These are phyloP conservation scores for Funneliformis caledonium DNA, from an alignment of 371 early-diverging fungal species.

Conservation along the genomic window DNA sequence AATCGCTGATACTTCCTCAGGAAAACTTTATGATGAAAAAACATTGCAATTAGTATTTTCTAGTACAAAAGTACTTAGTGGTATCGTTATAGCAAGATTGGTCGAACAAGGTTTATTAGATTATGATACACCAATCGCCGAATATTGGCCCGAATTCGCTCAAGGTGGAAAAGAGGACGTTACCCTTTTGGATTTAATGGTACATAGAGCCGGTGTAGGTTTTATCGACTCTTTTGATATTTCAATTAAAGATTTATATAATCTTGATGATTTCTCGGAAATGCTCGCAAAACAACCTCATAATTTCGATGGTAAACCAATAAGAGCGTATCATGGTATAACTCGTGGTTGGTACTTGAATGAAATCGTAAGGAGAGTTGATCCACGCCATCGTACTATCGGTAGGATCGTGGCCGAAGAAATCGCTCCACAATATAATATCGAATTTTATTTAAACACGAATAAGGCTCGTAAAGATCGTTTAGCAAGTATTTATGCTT, in stretches of 20 bases:
- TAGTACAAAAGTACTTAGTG: conserved; percentile 57
- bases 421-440: conserved; percentile 49
- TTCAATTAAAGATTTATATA: conserved; percentile 44
- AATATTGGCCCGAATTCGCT: conserved; percentile 82
- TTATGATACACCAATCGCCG: conserved; percentile 59
- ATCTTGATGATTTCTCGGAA: conserved; percentile 46
- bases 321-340: conserved; percentile 66
- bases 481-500: conserved; percentile 51
- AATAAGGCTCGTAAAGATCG: conserved; percentile 43
- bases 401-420: conserved; percentile 63
- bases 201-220: conserved; percentile 68
- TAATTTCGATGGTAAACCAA: conserved; percentile 58
- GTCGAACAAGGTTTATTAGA: conserved; percentile 63
- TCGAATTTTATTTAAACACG: conserved; percentile 62
- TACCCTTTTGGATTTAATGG: conserved; percentile 64
- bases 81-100: conserved; percentile 60
- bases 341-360: conserved; percentile 77
- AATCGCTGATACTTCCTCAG: conserved; percentile 54
- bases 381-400: conserved; percentile 59
- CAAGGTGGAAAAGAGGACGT: conserved; percentile 75
- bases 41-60: conserved; percentile 74
- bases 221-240: conserved; percentile 55
- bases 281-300: conserved; percentile 67
- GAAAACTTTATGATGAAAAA: conserved; percentile 53
- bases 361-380: conserved; percentile 67